A percentile compares a stretch with the other conserved stretches of the same genome.
These are phyloP conservation scores for Multifurca ochricompacta DNA, from an alignment of 768 basidiomycete species.

Conservation along the genomic window DNA sequence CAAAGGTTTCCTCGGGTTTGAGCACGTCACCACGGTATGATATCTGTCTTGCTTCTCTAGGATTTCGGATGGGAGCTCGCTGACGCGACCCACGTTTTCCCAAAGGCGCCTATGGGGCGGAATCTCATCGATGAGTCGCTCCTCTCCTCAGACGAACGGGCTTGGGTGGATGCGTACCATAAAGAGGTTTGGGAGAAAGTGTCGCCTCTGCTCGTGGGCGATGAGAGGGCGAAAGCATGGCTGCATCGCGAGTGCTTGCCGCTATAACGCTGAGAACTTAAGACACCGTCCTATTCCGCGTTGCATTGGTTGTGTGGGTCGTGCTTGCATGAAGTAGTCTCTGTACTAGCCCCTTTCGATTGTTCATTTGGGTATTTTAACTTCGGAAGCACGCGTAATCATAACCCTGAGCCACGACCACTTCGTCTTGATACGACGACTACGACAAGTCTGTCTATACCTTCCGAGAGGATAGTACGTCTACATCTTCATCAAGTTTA, in stretches of 20 bases:
- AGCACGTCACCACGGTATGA: constrained; percentile 80
- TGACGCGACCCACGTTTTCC: constrained; percentile 6
- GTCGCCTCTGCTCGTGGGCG: constrained; percentile 57
- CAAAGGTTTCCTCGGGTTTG: constrained; percentile 78
- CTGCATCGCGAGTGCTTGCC: constrained; percentile 49
- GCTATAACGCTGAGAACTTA: constrained; percentile 20
- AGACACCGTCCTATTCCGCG: neutral
- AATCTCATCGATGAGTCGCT: constrained; percentile 64
- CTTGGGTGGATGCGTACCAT: constrained; percentile 85
- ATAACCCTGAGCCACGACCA: too few relatives aligned
- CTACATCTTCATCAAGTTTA: too few relatives aligned
- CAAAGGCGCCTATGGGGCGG: constrained; percentile 77
- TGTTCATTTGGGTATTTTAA: too few relatives aligned
- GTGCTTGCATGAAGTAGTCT: neutral
- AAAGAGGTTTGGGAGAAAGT: constrained; percentile 66
- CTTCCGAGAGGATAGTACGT: too few relatives aligned
- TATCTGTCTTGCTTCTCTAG: neutral
- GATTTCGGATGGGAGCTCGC: neutral
- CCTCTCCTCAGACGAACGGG: constrained; percentile 57
- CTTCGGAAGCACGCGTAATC: too few relatives aligned
- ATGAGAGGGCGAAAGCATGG: constrained; percentile 54
- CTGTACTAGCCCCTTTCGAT: neutral
- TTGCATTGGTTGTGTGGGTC: neutral
- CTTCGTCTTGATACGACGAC: too few relatives aligned
- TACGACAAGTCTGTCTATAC: too few relatives aligned